A percentile compares a stretch with the other conserved stretches of the same genome.
These are phyloP conservation scores for Ceratocystiopsis brevicomis DNA, from an alignment of 2,329 filamentous ascomycete species.

Conservation along the genomic window DNA sequence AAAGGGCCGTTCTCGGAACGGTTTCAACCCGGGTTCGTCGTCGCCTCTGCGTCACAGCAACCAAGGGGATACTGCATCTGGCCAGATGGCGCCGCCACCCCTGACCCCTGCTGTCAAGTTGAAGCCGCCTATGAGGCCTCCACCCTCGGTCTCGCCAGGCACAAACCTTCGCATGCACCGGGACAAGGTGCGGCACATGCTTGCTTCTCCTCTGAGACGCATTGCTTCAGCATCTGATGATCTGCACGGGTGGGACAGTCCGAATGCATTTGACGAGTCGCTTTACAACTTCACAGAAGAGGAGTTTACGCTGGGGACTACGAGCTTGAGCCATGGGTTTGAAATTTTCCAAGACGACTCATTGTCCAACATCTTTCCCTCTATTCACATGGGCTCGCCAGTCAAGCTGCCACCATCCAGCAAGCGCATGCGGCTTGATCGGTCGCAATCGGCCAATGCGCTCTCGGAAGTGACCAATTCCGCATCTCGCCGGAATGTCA, in stretches of 20 bases:
- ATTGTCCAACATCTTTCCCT: conserved; percentile 23
- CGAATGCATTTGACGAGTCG: conserved; percentile 45
- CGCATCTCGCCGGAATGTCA: conserved; percentile 29
- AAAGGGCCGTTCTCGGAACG: conserved; percentile 39
- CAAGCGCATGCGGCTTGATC: conserved; percentile 41
- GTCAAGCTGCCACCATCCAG: conserved; percentile 35
- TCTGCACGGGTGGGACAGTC: conserved; percentile 38
- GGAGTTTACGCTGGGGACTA: conserved; percentile 28
- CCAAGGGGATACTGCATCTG: conserved; percentile 23
- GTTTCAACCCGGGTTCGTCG: conserved; percentile 38
- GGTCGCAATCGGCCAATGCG: conserved; percentile 42
- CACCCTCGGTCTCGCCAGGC: conserved; percentile 74
- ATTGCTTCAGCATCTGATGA: conserved; percentile 16
- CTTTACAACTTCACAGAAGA: conserved; percentile 27
- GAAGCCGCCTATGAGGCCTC: conserved; percentile 37
- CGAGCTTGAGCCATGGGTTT: conserved; percentile 24
- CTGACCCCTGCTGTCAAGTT: conserved; percentile 73
- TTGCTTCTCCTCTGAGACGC: conserved; percentile 51
- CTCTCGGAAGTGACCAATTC: conserved; percentile 41
- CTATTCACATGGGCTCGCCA: conserved; percentile 41
- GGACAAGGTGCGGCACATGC: conserved; percentile 60
- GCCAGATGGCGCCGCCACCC: conserved; percentile 45
- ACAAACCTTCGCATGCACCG: conserved; percentile 82
- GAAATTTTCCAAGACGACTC: conserved; percentile 39
- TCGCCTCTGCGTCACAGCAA: conserved; percentile 42